Conservation (phyloP, 768 basidiomycete species). For the Kwoniella botswanensis region DNA sequence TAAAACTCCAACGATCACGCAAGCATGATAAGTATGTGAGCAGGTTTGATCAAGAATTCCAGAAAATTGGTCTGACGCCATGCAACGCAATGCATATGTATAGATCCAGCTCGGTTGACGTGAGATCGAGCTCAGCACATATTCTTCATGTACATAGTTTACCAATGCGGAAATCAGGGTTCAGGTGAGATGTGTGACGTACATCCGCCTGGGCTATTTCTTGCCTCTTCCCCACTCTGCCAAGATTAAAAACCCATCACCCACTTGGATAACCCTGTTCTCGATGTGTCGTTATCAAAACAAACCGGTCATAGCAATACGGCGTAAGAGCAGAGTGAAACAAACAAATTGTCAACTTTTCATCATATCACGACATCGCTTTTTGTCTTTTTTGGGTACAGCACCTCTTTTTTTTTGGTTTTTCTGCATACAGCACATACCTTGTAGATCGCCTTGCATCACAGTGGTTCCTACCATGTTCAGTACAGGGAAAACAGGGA, state of each 20-base stretch:
- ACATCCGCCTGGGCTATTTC: neutral
- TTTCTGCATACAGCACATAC: neutral
- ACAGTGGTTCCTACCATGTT: neutral
- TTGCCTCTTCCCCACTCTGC: neutral
- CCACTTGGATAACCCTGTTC: constrained; percentile 4
- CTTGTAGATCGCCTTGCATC: neutral
- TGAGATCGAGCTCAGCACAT: neutral
- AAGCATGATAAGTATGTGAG: neutral
- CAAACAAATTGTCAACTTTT: constrained; percentile 5
- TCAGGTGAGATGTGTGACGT: neutral
- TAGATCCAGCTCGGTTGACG: no score
- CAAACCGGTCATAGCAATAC: neutral
- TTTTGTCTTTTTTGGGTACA: neutral
- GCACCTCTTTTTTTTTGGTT: neutral
- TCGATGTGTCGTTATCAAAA: neutral
- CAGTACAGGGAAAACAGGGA: neutral
- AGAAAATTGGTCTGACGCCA: constrained; percentile 13
- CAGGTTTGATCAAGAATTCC: neutral
- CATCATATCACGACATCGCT: constrained; percentile 24
- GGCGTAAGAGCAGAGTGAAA: constrained; percentile 13
- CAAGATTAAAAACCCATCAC: neutral
- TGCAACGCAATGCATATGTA: constrained; percentile 6
- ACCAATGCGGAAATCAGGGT: constrained; percentile 2
- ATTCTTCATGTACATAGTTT: neutral
- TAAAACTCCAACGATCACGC: neutral